Evolutionary conservation across 371 early-diverging fungal genomes (phyloP), one percentile per base, ranked within the genome.

Genomic region (Haplosporangium sp.): DNA sequence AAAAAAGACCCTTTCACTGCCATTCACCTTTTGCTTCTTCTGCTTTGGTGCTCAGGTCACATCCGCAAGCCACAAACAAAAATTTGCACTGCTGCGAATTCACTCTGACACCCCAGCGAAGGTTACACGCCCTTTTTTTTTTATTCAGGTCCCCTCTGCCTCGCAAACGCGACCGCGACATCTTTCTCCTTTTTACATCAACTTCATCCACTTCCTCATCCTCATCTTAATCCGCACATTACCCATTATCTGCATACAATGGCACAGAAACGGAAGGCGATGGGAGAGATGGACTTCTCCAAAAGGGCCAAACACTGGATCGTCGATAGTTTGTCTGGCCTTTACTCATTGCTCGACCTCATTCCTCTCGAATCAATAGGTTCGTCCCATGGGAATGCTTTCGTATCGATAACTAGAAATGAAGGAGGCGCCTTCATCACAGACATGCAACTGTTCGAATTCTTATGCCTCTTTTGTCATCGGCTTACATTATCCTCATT

Each of bases 281-380:
- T 66, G 18, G 46, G 56, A 29, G 73, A 73, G 3, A 51, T 62
- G n/a, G 67, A 57, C 13, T 29, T 66, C 18, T 57, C 73, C 11
- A 73, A 73, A 36, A 38, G 46, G 38, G 67, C 73, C 47, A 73
- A 51, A n/a, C 67, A 56, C 18, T 65, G 66, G 73, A 23, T 73
- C 53, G 12, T 62, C 5, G 66, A 51, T 12, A 54, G 67, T 0
- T 51, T 73, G 16, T 66, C 66, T 40, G 67, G 67, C 8, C 52
- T 70, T 14, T 54, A 60, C 55, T 47, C 71, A 29, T 59, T 59
- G 37, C 43, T 70, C 29, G 59, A 64, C 13, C 50, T 70, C 11
- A 64, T 21, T n/a, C 64, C 71, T 9, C n/a, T 64, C 9, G 64
- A 59, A 7, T n/a, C 52, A 3, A 64, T 70, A 20, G 71, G 71